These are phyloP conservation scores for Amanita phalloides DNA, from an alignment of 768 basidiomycete species.

Conservation along the genomic window DNA sequence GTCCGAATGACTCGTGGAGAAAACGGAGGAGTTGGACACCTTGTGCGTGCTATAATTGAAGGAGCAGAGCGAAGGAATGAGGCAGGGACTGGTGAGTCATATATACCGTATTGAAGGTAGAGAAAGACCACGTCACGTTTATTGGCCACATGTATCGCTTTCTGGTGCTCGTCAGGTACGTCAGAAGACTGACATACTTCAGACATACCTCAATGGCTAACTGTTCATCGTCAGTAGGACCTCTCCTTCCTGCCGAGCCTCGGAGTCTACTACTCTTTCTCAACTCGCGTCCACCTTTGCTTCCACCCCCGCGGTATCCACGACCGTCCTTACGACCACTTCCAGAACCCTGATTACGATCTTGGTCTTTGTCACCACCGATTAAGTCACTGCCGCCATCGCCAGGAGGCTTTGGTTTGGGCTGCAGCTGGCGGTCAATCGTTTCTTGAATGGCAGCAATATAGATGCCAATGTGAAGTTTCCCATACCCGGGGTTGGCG, in stretches of 20 bases:
- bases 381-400: neutral
- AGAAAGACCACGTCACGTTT: slow-evolving; percentile 5
- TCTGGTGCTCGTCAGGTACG: slow-evolving; percentile 4
- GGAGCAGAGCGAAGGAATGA: slow-evolving; percentile 7
- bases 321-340: slow-evolving; percentile 4
- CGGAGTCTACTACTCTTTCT: slow-evolving; percentile 2
- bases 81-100: slow-evolving; percentile 7
- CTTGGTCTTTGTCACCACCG: neutral
- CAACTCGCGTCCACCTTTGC: neutral
- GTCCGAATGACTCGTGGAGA: no score
- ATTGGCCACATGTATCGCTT: neutral
- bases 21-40: neutral
- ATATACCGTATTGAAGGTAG: slow-evolving; percentile 7
- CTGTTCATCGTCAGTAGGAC: slow-evolving; percentile 3
- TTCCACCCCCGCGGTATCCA: neutral
- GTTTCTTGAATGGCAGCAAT: slow-evolving; percentile 12
- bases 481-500: no score
- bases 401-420: slow-evolving; percentile 1
- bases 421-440: slow-evolving; percentile 9
- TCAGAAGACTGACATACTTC: slow-evolving; percentile 6
- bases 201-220: slow-evolving; percentile 6
- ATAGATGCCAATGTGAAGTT: slow-evolving; percentile 13
- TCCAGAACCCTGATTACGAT: slow-evolving; percentile 1
- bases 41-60: slow-evolving; percentile 3
- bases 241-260: slow-evolving; percentile 8